These are phyloP conservation scores for Leccinum disarticulatum DNA, from an alignment of 768 basidiomycete genomes.

Conservation along the genomic window DNA sequence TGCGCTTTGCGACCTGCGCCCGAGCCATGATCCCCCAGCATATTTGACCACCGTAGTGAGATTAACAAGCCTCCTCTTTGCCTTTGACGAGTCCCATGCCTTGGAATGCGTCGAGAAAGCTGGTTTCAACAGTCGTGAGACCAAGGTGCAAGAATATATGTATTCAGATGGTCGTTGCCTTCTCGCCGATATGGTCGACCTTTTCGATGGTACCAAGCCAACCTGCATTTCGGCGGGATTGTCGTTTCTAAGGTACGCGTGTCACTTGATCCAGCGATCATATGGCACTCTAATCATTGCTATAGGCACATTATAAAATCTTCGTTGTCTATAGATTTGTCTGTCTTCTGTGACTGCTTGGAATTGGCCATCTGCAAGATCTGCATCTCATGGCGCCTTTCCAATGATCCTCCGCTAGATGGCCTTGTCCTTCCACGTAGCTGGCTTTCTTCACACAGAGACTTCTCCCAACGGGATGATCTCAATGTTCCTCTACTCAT, in stretches of 20 bases:
- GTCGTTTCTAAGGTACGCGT: slow-evolving; percentile 38
- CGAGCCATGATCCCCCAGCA: neutral
- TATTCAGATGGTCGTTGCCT: slow-evolving; percentile 24
- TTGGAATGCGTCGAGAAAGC: slow-evolving; percentile 36
- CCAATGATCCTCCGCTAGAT: slow-evolving; percentile 34
- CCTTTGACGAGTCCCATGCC: slow-evolving; percentile 38
- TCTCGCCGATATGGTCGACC: slow-evolving; percentile 33
- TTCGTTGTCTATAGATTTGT: slow-evolving; percentile 41
- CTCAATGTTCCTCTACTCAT: slow-evolving; percentile 42
- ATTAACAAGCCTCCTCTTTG: slow-evolving; percentile 37
- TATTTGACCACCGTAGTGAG: slow-evolving; percentile 43
- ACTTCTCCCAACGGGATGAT: slow-evolving; percentile 15
- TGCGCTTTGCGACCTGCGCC: slow-evolving; percentile 40
- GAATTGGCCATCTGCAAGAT: slow-evolving; percentile 47
- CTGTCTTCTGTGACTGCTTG: slow-evolving; percentile 49
- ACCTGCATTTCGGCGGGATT: slow-evolving; percentile 37
- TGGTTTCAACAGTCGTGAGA: slow-evolving; percentile 19
- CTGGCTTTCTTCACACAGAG: slow-evolving; percentile 41
- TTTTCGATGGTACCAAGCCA: slow-evolving; percentile 27
- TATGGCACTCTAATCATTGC: slow-evolving; percentile 22
- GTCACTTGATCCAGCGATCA: neutral
- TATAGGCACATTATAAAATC: slow-evolving; percentile 45
- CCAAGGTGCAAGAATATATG: neutral
- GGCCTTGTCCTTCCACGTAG: slow-evolving; percentile 51
- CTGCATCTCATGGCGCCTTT: slow-evolving; percentile 36